A percentile compares a stretch with the other conserved stretches of the same genome.
Conservation (phyloP, 2,329 filamentous ascomycete genomes). For the Dactylonectria macrodidyma region DNA sequence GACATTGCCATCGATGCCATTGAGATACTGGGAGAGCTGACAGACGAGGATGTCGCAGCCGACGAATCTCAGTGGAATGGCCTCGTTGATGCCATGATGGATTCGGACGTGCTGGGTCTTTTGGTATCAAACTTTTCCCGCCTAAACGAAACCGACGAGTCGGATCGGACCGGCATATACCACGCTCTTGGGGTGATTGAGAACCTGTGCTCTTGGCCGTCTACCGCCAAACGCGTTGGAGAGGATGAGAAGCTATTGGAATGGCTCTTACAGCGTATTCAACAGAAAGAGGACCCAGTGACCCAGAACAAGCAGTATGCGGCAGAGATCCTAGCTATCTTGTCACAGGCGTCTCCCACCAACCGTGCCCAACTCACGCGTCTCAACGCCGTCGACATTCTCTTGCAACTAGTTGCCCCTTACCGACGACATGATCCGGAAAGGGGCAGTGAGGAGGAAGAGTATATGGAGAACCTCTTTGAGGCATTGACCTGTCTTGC, state of each 20-base stretch:
- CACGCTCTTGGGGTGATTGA: slow-evolving; percentile 87
- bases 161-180: slow-evolving; percentile 89
- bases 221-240: slow-evolving; percentile 80
- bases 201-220: slow-evolving; percentile 82
- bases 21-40: slow-evolving; percentile 91
- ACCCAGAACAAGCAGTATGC: slow-evolving; percentile 96
- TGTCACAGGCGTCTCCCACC: slow-evolving; percentile 81
- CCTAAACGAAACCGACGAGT: slow-evolving; percentile 80
- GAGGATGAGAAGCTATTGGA: slow-evolving; percentile 76
- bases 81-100: slow-evolving; percentile 77
- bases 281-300: slow-evolving; percentile 76
- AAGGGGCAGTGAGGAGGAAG: slow-evolving; percentile 90
- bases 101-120: slow-evolving; percentile 81
- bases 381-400: slow-evolving; percentile 80
- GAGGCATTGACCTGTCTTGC: slow-evolving; percentile 86
- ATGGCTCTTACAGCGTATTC: slow-evolving; percentile 85
- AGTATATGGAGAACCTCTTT: slow-evolving; percentile 95
- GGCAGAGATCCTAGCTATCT: slow-evolving; percentile 90
- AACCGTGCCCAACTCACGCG: slow-evolving; percentile 76
- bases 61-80: slow-evolving; percentile 85
- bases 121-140: slow-evolving; percentile 84
- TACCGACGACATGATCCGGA: slow-evolving; percentile 91
- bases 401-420: slow-evolving; percentile 86
- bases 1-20: slow-evolving; percentile 95
- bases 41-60: slow-evolving; percentile 91